These are phyloP conservation scores for Zasmidium citrigriseum DNA, from an alignment of 2,329 filamentous ascomycete genomes.

Conservation along the genomic window DNA sequence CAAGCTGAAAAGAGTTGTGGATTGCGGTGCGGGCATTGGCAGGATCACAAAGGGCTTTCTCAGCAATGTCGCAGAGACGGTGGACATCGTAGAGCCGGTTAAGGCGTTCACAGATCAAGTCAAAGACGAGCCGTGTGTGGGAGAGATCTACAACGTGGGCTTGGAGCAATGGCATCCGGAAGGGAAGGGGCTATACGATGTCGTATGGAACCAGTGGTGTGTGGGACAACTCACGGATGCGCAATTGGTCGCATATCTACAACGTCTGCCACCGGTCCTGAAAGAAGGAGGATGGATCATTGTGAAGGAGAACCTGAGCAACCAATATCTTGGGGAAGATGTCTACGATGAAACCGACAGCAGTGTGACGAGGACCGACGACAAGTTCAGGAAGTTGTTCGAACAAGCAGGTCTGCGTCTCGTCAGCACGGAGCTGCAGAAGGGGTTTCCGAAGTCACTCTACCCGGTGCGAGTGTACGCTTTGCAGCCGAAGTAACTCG, in stretches of 20 bases:
- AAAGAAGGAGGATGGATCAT: conserved; percentile 59
- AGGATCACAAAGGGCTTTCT: conserved; percentile 78
- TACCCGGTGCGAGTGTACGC: conserved; percentile 80
- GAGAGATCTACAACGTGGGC: conserved; percentile 69
- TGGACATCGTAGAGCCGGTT: conserved; percentile 86
- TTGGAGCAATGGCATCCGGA: conserved; percentile 69
- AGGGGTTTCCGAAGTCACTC: conserved; percentile 67
- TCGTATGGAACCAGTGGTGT: conserved; percentile 93
- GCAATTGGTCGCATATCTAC: conserved; percentile 69
- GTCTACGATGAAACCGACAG: conserved; percentile 75
- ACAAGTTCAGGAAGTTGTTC: conserved; percentile 71
- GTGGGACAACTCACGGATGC: conserved; percentile 76
- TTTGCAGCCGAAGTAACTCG: conserved; percentile 56
- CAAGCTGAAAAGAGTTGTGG: conserved; percentile 49
- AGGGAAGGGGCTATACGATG: conserved; percentile 61
- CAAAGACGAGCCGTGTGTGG: conserved; percentile 51
- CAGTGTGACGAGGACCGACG: conserved; percentile 74
- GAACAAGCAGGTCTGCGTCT: conserved; percentile 67
- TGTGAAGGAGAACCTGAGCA: conserved; percentile 78
- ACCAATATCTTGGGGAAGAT: conserved; percentile 57
- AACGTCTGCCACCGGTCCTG: conserved; percentile 58
- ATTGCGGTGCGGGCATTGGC: conserved; percentile 73
- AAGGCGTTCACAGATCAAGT: conserved; percentile 73
- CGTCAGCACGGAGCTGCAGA: conserved; percentile 71
- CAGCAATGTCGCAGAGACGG: conserved; percentile 65